Base-by-base conservation (phyloP, 78 protist genomes). In the Polysphondylium violaceum region DNA sequence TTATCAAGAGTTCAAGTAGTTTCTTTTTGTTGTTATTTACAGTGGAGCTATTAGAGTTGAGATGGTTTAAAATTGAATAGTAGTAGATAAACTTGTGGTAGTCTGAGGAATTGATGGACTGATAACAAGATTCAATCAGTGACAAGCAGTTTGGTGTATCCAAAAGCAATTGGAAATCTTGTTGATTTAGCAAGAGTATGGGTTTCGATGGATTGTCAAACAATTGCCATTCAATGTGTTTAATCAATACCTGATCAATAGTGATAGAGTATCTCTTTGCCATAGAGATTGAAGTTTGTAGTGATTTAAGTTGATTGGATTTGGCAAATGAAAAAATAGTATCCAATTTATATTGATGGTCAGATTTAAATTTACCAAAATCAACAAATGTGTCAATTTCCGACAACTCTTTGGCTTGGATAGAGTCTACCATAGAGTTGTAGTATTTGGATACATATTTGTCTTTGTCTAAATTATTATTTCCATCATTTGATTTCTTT, bases 341-440 rank as follows among this genome's bases (percentile, higher is more conserved):
- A 14, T 67, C 72, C 3, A 43, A 23, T 44, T 83, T 83, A 59
- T 83, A 83, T 21, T 33, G 40, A 11, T 31, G n/a, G 25, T 83
- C 91, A 43, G 51, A 36, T 69, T 69, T 83, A 8, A 83, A 83
- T 55, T 72, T 40, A 41, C 41, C 25, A 25, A 83, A 83, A 69
- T 83, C 91, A 40, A 83, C 73, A 31, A 21, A 23, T 5, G 47
- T 43, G 23, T 83, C 40, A 31, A 83, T 43, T 29, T 69, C 78
- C 40, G 91, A 55, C 17, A 83, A 53, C 21, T 83, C 91, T 44
- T 83, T 83, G 14, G 43, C 79, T 71, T 83, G 91, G 33, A 83
- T 69, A 33, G 79, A 69, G 53, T 83, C 91, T 17, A 69, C 63
- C 56, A 83, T 59, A 40, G 69, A 23, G 40, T 44, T 67, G 41